Evolutionary conservation across 2,329 filamentous ascomycete genomes (phyloP).

Genomic region (Orbilia ellipsospora): DNA sequence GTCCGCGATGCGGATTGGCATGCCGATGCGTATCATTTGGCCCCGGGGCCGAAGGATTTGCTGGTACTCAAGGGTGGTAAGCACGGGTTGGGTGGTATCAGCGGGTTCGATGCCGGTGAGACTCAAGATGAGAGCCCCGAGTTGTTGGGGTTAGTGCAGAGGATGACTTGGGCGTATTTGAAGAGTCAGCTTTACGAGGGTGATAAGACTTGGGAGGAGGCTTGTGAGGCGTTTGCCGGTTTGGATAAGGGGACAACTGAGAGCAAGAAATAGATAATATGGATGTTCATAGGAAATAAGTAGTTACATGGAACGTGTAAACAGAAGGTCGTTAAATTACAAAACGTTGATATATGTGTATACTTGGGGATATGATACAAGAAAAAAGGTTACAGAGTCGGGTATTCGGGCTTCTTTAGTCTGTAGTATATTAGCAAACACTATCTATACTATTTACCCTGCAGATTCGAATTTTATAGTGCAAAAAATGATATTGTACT

Average conservation of each 20-base stretch:
- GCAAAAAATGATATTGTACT: too few relatives aligned
- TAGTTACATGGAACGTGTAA: background rate
- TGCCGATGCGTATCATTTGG: conserved; percentile 61
- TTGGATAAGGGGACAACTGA: conserved; percentile 59
- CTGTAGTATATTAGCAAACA: too few relatives aligned
- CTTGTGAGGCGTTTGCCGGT: conserved; percentile 58
- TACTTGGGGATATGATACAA: too few relatives aligned
- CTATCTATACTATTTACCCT: too few relatives aligned
- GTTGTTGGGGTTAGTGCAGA: conserved; percentile 61
- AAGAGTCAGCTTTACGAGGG: conserved; percentile 62
- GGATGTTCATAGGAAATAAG: background rate
- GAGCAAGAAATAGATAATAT: conserved; percentile 57
- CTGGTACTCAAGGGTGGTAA: conserved; percentile 61
- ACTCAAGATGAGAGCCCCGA: conserved; percentile 62
- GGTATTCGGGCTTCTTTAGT: too few relatives aligned
- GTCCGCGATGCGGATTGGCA: conserved; percentile 63
- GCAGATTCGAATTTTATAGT: too few relatives aligned
- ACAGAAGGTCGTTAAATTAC: too few relatives aligned
- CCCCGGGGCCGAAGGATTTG: conserved; percentile 61
- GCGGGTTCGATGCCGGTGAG: conserved; percentile 62
- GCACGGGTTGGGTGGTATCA: conserved; percentile 63
- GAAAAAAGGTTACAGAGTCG: too few relatives aligned
- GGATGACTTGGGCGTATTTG: conserved; percentile 63
- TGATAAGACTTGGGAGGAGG: conserved; percentile 60
- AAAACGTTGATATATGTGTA: too few relatives aligned